Base-by-base conservation (phyloP, 169 alveolate genomes). In the Eimeria sp. region DNA sequence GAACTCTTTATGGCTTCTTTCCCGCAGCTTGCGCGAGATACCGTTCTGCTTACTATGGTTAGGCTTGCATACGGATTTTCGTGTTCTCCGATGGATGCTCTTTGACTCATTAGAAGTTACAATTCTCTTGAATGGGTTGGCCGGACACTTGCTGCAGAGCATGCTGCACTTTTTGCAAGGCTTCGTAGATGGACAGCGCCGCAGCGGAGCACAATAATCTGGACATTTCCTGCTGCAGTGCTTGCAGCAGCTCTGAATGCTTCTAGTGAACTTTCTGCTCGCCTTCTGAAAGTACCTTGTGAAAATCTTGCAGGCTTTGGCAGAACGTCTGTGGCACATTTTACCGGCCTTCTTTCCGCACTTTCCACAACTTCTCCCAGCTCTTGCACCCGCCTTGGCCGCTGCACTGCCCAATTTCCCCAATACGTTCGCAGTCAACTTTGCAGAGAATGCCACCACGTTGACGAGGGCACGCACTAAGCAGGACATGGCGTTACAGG, bases 401-500 rank as follows among this genome's bases (percentile, higher is more conserved):
- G 76, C 47, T 11, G 40, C 61, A 18, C 13, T 34, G 57, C 73
- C 5, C 57, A 51, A 10, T 16, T 34, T 83, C 16, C 22, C 40
- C 58, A 58, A 18, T 30, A 54, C 43, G 30, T 57, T 54, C 22
- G 75, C 57, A 14, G 91, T 34, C 47, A 83, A 25, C 40, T 54
- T 83, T 10, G 30, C 27, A 20, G 91, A 76, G 27, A 83, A 25
- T 16, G 75, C 91, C 57, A 58, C 91, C 67, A 22, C 91, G 76
- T 83, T 83, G 47, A 25, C 91, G 91, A 83, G 16, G 91, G 18
- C 73, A 83, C 76, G 75, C 13, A 34, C 57, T 54, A 83, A 30
- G 22, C 57, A 83, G 73, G 73, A 51, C 91, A 83, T 83, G 57
- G 67, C 67, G 1, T 30, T 25, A n/a, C 88, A 80, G 47, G 89